Base-by-base conservation (phyloP, 1,284 basidiomycete genomes). In the Ceratobasidium sp. region DNA sequence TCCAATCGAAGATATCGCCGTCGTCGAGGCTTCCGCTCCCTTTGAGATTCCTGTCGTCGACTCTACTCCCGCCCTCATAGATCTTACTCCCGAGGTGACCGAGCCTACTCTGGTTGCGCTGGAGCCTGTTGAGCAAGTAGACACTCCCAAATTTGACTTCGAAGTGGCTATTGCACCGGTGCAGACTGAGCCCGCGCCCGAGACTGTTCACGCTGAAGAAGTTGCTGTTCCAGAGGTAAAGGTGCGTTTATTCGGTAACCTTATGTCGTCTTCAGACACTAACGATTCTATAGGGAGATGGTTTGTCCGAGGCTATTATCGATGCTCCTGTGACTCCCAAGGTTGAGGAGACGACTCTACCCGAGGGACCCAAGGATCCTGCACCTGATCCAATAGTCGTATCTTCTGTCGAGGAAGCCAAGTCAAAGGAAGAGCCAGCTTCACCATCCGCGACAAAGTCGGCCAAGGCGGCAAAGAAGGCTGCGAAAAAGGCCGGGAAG, bases 391-490 rank as follows among this genome's bases (percentile, higher is more conserved):
- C 36, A 10, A 14, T 41, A 3, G 26, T 43, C 30, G 34, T 53
- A 12, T 26, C 18, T 18, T 16, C 46, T 28, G 48, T 16, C 32
- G 62, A 65, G 34, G 62, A 41, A 23, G n/a, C 62, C 23, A 41
- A 50, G 32, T 26, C 60, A 48, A n/a, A 62, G 48, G 46, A 59
- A 21, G 58, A 43, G 58, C 58, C 36, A 39, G 5, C 58, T 26
- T 9, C 12, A 18, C 50, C 50, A 30, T 21, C 50, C 16, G 3
- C 50, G 28, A 30, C 26, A 14, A 53, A 53, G 28, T n/a, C 58
- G 9, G 1, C 36, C 36, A 59, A 43, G 36, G 32, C 57, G 6
- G 32, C 55, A 14, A 59, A 43, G 36, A 59, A 59, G 58, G 36
- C 32, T 21, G 12, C 4, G 36, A 59, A 43, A 16, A 59, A 59